These are phyloP conservation scores for Pelargonium myrrhifolium DNA, from an alignment of 441 rosid genomes.

Conservation along the genomic window DNA sequence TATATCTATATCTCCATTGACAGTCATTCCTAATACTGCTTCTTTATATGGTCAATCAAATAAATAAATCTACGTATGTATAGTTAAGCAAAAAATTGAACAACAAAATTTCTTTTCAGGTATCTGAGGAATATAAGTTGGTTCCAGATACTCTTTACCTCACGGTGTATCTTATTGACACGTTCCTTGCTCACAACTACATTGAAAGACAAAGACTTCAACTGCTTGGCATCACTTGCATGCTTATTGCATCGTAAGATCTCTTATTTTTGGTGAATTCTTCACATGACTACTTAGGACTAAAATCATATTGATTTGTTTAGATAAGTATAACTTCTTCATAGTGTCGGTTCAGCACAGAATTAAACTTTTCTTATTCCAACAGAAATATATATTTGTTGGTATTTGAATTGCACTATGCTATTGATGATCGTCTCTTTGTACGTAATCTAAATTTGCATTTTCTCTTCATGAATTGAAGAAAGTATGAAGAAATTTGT, in stretches of 20 bases:
- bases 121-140: constrained; percentile 61
- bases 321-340: too few species aligned
- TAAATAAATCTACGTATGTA: neutral
- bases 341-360: neutral
- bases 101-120: constrained; percentile 33
- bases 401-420: too few species aligned
- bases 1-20: neutral
- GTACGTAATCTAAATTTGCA: neutral
- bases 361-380: neutral
- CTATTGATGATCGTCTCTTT: neutral
- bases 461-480: constrained; percentile 20
- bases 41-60: too few species aligned
- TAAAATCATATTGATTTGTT: neutral
- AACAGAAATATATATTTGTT: neutral
- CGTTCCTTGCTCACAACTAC: constrained; percentile 54
- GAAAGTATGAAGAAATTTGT: constrained; percentile 67
- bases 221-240: constrained; percentile 68
- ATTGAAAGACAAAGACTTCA: constrained; percentile 50
- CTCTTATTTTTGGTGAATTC: neutral
- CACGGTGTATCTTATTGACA: constrained; percentile 55
- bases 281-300: neutral
- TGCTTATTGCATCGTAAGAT: constrained; percentile 66
- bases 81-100: neutral
- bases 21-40: neutral
- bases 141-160: constrained; percentile 58